Base-by-base conservation (phyloP, 345 rosid genomes). In the Eucalyptus erythrocorys region DNA sequence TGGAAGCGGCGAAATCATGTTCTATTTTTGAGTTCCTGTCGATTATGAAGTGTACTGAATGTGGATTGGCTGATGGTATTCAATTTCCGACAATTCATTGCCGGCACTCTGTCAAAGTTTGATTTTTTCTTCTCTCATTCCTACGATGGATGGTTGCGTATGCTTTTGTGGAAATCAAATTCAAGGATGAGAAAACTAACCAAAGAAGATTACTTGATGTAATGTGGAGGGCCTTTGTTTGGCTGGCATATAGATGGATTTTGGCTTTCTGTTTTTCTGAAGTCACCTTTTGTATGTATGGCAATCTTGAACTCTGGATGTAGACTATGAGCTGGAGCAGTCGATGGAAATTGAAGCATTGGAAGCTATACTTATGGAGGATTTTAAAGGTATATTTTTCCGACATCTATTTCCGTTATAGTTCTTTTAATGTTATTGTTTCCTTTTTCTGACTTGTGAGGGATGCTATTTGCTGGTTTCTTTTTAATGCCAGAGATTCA, bases 341-440 rank as follows among this genome's bases (percentile, higher is more conserved):
- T 99, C 96, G 82, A 98, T 98, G 99, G 99, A 98, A 92, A 96
- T 98, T 47, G 99, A 98, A 92, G 99, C 99, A 42, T 88, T 97
- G 91, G 97, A 96, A 91, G 98, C 99, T 76, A 98, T 98, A 91
- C 99, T 98, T 51, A 95, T 95, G 95, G 98, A 98, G 87, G 99
- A 98, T n/a, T 98, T 98, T 87, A 95, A 96, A 95, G 99, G 98
- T 96, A 19, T 43, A 89, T 37, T 42, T 47, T 88, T 86, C n/a
- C 32, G 42, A 55, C 82, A 51, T 47, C 27, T n/a, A 61, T 32
- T 85, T 68, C 85, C 90, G 27, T 49, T 37, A 76, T 47, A 86
- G 50, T 89, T 89, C 24, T 34, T 91, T 87, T 76, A 48, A 49
- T 40, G 86, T 86, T 81, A 49, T 30, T 61, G 11, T 40, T 49